phyloP scores from a whole-genome alignment of 805 yeast species.

The Grigorovia humatica region DNA sequence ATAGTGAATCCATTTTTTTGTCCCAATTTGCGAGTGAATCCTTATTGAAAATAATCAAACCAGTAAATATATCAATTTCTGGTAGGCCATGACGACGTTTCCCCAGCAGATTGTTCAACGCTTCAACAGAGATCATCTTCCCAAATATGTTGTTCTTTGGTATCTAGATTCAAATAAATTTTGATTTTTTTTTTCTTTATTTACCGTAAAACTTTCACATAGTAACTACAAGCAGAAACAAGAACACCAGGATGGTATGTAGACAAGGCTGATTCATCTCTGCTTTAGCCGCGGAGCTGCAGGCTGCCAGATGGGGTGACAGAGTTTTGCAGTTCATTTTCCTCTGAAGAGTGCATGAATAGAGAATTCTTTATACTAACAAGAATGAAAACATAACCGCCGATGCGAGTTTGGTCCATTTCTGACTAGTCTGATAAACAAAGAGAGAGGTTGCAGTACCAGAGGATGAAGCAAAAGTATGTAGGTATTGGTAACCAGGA shows the following conservation, averaged over 20 bases:
- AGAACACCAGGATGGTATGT: background rate
- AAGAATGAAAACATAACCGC: background rate
- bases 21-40: slow-evolving; percentile 11
- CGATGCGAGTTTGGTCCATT: background rate
- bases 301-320: no score
- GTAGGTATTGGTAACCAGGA: slow-evolving; percentile 70
- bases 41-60: slow-evolving; percentile 6
- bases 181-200: no score
- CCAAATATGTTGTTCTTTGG: background rate
- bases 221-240: no score
- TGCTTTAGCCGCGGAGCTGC: no score
- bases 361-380: background rate
- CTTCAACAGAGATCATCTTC: slow-evolving; percentile 8
- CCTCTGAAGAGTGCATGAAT: no score
- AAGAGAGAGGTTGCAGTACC: slow-evolving; percentile 47
- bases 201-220: background rate
- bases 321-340: no score
- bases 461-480: slow-evolving; percentile 48
- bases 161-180: background rate
- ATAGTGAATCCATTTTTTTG: slow-evolving; percentile 5
- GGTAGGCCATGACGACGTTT: background rate
- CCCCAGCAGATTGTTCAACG: slow-evolving; percentile 11
- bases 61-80: background rate
- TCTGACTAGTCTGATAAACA: slow-evolving; percentile 48
- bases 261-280: no score